Base-by-base conservation (phyloP, 2,329 filamentous ascomycete species). In the Fusarium neocosmosporiellum region DNA sequence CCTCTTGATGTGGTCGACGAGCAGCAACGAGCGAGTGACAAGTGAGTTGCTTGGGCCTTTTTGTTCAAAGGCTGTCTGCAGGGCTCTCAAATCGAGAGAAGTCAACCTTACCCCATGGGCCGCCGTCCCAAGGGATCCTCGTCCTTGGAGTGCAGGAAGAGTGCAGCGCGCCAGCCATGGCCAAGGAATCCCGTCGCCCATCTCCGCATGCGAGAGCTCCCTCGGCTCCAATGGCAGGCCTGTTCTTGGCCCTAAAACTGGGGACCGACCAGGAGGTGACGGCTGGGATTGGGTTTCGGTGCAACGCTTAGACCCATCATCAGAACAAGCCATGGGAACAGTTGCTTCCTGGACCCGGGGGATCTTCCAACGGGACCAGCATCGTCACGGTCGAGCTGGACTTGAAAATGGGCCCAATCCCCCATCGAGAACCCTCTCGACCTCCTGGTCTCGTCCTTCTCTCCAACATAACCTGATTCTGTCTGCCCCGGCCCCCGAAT, bases 151-250 rank as follows among this genome's bases (percentile, higher is more conserved):
- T n/a, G 46, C 41, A 48, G 43, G 22, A 24, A 22, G 39, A 43
- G 18, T 37, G 37, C 59, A n/a, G 59, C 59, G 34, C 46, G 33
- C 43, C 41, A 48, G 59, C 46, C 43, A 53, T 53, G 41, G 36
- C 41, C 46, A 27, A 65, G 57, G 41, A 54, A 31, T 53, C 59
- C 66, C 37, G 64, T 61, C 63, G 22, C 43, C 58, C 55, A 73
- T 72, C 69, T 67, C 74, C 70, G 65, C 74, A 69, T 59, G 43
- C 48, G 43, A 41, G 13, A 50, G 46, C 24, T 34, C 43, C n/a
- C 37, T 54, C 24, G 36, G 48, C 48, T 37, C 37, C 39, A 20
- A n/a, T 50, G 24, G 10, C 20, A 36, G 20, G 58, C 34, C 59
- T 50, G 18, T 33, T 14, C 22, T 13, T 50, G 55, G 31, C 62